These are phyloP conservation scores for Ramularia endophylla DNA, from an alignment of 2,329 filamentous ascomycete genomes.

Conservation along the genomic window DNA sequence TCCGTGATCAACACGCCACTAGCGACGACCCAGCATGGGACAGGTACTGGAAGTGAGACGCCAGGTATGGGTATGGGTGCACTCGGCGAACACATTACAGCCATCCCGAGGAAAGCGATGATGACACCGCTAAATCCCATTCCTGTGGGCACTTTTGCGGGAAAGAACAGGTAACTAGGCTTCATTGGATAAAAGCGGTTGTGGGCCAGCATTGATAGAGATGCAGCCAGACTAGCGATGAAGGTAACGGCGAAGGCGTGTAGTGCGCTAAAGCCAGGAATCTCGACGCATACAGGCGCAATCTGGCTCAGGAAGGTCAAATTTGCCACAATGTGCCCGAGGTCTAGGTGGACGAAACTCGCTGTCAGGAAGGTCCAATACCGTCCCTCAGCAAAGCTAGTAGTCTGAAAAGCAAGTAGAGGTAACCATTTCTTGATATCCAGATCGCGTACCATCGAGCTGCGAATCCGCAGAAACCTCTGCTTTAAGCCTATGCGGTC, in stretches of 20 bases:
- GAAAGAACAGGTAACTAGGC: no score
- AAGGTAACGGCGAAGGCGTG: conserved; percentile 9
- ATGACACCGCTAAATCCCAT: no score
- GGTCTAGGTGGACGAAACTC: conserved; percentile 10
- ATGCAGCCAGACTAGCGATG: conserved; percentile 4
- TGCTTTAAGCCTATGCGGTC: background rate
- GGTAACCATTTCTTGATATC: background rate
- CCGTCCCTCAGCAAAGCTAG: background rate
- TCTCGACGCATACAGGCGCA: conserved; percentile 1
- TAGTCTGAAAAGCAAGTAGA: background rate
- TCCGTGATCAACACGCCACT: no score
- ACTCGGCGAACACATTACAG: no score
- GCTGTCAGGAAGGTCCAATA: conserved; percentile 11
- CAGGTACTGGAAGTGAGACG: no score
- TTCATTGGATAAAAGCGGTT: no score
- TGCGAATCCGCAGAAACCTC: background rate
- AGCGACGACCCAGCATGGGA: no score
- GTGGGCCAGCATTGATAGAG: background rate
- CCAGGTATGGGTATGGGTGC: no score
- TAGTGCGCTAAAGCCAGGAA: conserved; percentile 8
- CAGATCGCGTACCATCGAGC: no score
- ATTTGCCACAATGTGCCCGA: conserved; percentile 4
- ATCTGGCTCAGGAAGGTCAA: conserved; percentile 5
- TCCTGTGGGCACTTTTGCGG: no score
- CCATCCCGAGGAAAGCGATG: no score